Evolutionary conservation across 2,329 filamentous ascomycete genomes (phyloP).

Genomic region (Nigrospora osmanthi): DNA sequence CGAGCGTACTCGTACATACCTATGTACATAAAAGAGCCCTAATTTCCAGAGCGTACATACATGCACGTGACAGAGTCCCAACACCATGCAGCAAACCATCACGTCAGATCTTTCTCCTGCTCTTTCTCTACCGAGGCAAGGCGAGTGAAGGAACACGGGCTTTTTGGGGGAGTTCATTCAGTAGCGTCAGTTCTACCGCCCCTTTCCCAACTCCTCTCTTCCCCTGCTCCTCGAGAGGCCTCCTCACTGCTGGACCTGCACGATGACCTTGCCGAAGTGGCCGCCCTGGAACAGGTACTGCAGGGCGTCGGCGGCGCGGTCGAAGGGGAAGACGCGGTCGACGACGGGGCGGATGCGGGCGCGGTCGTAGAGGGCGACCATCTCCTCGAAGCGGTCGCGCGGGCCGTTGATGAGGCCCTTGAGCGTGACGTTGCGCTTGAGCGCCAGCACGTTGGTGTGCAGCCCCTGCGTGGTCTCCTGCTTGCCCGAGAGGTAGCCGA

Average conservation of each 20-base stretch:
- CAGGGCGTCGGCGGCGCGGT: slow-evolving; percentile 39
- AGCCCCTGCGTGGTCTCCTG: slow-evolving; percentile 34
- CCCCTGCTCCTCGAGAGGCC: too few species aligned
- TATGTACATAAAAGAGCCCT: too few species aligned
- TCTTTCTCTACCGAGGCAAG: too few species aligned
- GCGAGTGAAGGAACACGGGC: too few species aligned
- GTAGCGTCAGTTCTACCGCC: too few species aligned
- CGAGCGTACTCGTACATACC: too few species aligned
- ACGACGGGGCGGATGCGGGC: slow-evolving; percentile 36
- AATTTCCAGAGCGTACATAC: too few species aligned
- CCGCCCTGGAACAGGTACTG: slow-evolving; percentile 42
- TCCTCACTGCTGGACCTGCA: slow-evolving; percentile 24
- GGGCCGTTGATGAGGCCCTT: slow-evolving; percentile 50
- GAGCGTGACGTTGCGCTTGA: slow-evolving; percentile 26
- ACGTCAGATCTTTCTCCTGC: too few species aligned
- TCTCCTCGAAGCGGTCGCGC: slow-evolving; percentile 47
- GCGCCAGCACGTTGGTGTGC: slow-evolving; percentile 45
- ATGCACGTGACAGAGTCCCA: too few species aligned
- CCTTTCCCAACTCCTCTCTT: too few species aligned
- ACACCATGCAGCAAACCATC: too few species aligned
- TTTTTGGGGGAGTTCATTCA: too few species aligned
- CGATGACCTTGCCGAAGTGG: slow-evolving; percentile 51
- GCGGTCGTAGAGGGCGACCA: slow-evolving; percentile 39
- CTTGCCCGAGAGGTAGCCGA: slow-evolving; percentile 35
- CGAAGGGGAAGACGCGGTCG: slow-evolving; percentile 37